Percentiles rank a stretch among this genome's conserved stretches.
These are phyloP conservation scores for Acacia concinna DNA, from an alignment of 331 rosid genomes.

Conservation along the genomic window DNA sequence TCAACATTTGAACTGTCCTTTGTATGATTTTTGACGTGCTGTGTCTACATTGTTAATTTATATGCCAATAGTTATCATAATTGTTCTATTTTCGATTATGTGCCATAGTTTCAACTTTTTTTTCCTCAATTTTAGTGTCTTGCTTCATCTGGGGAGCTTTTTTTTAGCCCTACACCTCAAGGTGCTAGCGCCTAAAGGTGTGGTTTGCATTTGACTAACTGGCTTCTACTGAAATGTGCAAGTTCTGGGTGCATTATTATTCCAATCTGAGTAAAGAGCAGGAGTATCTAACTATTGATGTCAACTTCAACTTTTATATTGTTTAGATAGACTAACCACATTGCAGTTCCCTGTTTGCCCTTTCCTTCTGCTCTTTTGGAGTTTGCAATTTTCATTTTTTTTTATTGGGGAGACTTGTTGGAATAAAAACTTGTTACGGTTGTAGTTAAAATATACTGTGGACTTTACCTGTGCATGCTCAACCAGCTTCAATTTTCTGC, in stretches of 20 bases:
- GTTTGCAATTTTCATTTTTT: not conserved
- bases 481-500: not conserved
- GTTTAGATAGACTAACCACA: not conserved
- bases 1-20: not conserved
- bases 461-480: not conserved
- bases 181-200: not conserved
- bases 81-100: not conserved
- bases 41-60: not conserved
- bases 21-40: not conserved
- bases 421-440: not conserved
- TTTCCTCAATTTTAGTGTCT: not conserved
- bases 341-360: not conserved
- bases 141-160: not conserved
- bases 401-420: not conserved
- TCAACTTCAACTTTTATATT: not conserved
- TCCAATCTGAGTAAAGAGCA: not conserved
- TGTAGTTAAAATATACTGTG: not conserved
- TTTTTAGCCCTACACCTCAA: not conserved
- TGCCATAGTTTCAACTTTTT: not conserved
- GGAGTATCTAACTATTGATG: not conserved
- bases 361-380: not conserved
- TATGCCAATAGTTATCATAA: not conserved
- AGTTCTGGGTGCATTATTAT: not conserved
- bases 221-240: not conserved
- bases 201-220: not conserved